Evolutionary conservation across 106 monocot genomes (phyloP), one percentile per base, ranked within the genome.

Genomic region (Triglochin maritima): DNA sequence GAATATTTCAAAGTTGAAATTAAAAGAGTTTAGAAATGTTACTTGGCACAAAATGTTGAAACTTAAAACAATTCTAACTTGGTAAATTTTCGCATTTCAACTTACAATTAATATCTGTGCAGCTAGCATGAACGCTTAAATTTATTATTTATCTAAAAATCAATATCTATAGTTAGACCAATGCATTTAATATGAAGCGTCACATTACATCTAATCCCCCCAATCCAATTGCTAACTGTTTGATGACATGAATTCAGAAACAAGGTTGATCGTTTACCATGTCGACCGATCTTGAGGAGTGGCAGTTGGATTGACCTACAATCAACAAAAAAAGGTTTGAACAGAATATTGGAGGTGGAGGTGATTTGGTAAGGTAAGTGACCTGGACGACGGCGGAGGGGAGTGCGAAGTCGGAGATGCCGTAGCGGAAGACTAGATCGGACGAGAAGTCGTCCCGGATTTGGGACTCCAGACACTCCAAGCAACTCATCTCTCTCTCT

Each of bases 311-410:
- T n/a, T 9, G 46, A 7, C 45, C 16, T 48, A 16, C 47, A 49
- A 47, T 41, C 47, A 11, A 41, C 53, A 15, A 54, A 15, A 14
- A 17, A 29, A 6, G 14, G n/a, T 16, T 48, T 13, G 8, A 46
- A 17, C 8, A 60, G 6, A 6, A 17, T 43, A 16, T 53, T 42
- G 7, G 57, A 60, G 64, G 44, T 41, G 17, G 46, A 45, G 10
- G 44, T 17, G 10, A 60, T 9, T 13, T 15, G 45, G 16, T 13
- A 16, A 29, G 29, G 29, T 1, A 29, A 29, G 29, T 29, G 29
- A 85, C 95, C 90, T 96, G 83, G 51, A 87, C 68, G 50, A 88
- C 79, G 49, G 90, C 95, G 17, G 83, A 9, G 49, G 90, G 90
- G 69, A 96, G 81, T 17, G 83, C 58, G 17, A 81, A 87, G 49